Percentiles rank a stretch among this genome's conserved stretches.
phyloP scores from a whole-genome alignment of 805 yeast genomes.

The Priceomyces carsonii region DNA sequence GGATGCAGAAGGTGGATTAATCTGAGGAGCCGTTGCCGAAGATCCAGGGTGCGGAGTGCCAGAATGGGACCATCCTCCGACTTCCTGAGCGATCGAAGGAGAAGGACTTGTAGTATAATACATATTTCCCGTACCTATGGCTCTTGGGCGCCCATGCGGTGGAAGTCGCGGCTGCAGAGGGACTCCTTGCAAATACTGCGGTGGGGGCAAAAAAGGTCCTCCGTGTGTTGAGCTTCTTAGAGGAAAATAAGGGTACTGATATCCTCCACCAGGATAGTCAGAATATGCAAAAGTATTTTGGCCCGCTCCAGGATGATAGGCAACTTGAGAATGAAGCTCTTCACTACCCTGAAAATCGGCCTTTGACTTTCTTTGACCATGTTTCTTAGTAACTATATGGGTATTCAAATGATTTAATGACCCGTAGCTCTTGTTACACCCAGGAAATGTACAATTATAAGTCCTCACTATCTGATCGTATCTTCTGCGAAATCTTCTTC shows the following conservation, averaged over 20 bases:
- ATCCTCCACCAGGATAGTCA: conserved; percentile 16
- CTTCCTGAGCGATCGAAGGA: background rate
- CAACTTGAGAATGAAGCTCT: conserved; percentile 3
- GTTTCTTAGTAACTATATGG: conserved; percentile 46
- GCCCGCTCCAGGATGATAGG: conserved; percentile 3
- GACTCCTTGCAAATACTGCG: background rate
- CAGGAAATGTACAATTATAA: conserved; percentile 36
- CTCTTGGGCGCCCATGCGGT: background rate
- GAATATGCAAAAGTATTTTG: conserved; percentile 1
- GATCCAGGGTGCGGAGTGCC: background rate
- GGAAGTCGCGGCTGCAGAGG: background rate
- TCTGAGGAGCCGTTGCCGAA: conserved; percentile 1
- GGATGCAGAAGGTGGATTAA: background rate
- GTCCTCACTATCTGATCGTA: conserved; percentile 38
- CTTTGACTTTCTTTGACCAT: conserved; percentile 43
- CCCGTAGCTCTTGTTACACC: conserved; percentile 44
- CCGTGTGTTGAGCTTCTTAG: background rate
- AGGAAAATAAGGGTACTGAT: conserved; percentile 17
- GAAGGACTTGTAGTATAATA: conserved; percentile 1
- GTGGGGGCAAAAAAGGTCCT: background rate
- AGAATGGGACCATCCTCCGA: background rate
- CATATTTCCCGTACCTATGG: background rate
- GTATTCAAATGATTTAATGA: conserved; percentile 45
- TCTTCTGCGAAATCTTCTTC: conserved; percentile 35
- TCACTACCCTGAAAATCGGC: conserved; percentile 37